Base-by-base conservation (phyloP, 352 stramenopile species). In the Thalassiosira oceanica region DNA sequence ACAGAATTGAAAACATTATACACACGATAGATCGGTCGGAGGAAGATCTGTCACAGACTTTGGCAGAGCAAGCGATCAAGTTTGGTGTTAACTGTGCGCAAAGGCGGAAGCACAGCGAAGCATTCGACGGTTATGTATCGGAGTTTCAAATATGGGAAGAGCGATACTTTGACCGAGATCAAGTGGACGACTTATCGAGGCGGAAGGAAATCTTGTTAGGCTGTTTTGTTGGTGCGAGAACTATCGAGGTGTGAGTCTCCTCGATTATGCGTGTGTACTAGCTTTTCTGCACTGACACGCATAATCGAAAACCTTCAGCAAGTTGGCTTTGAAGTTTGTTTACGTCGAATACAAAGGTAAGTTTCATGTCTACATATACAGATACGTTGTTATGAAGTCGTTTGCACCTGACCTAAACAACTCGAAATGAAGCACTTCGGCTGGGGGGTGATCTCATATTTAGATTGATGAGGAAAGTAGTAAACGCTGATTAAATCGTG, bases 391-490 rank as follows among this genome's bases (percentile, higher is more conserved):
- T n/a, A n/a, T n/a, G n/a, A n/a, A n/a, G n/a, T n/a, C n/a, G n/a
- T n/a, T n/a, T n/a, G n/a, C n/a, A n/a, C n/a, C n/a, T n/a, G n/a
- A n/a, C n/a, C n/a, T n/a, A n/a, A n/a, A n/a, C n/a, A n/a, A n/a
- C n/a, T n/a, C n/a, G n/a, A n/a, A n/a, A n/a, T n/a, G n/a, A n/a
- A n/a, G n/a, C 78, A 2, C 62, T 92, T 23, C 53, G 85, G 35
- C 18, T 92, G 10, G 83, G 62, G 0, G 85, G 83, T 7, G 78
- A 90, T 57, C 71, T 87, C 36, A 90, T 92, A 42, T 92, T 91
- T 53, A 70, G 75, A 54, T 44, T 92, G 2, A 79, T 92, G 26
- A 78, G 58, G 0, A 76, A 70, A 3, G 24, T 89, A 27, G 48
- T 58, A 24, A 24, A 42, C 16, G n/a, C n/a, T n/a, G n/a, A n/a